These are phyloP conservation scores for Termitomyces sp. DNA, from an alignment of 768 basidiomycete genomes.

Conservation along the genomic window DNA sequence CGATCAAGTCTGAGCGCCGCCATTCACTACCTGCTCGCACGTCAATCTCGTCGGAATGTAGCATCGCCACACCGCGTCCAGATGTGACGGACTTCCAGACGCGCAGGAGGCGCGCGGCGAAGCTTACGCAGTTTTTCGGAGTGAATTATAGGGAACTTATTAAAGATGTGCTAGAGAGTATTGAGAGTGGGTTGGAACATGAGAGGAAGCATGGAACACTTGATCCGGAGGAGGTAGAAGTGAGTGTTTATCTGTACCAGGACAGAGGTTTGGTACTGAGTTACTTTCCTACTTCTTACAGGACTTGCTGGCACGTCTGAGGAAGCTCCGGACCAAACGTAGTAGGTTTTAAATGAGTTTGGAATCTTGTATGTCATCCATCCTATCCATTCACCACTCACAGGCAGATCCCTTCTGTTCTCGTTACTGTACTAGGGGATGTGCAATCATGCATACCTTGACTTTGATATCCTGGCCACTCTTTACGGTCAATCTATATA, in stretches of 20 bases:
- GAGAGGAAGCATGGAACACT: conserved; percentile 61
- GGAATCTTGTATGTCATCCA: background rate
- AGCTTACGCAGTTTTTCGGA: conserved; percentile 83
- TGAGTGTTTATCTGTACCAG: conserved; percentile 25
- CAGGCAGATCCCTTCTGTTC: background rate
- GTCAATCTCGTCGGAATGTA: conserved; percentile 51
- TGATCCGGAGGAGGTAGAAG: conserved; percentile 66
- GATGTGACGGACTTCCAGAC: conserved; percentile 57
- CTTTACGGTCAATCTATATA: background rate
- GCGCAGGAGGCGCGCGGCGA: conserved; percentile 71
- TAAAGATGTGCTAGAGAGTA: conserved; percentile 70
- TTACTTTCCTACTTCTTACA: conserved; percentile 16
- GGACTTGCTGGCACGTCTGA: conserved; percentile 51
- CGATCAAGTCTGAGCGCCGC: conserved; percentile 55
- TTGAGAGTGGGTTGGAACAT: conserved; percentile 69
- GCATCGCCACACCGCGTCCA: conserved; percentile 32
- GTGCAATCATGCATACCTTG: background rate
- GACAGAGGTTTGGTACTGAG: background rate
- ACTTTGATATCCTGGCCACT: background rate
- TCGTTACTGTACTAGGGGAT: background rate
- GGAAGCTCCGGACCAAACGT: conserved; percentile 50
- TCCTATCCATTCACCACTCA: background rate
- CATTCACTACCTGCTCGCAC: conserved; percentile 63
- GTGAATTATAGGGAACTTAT: conserved; percentile 79
- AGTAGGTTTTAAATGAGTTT: conserved; percentile 18